Conservation (phyloP, 495 filamentous ascomycete species). For the Penicillium diatomitis region DNA sequence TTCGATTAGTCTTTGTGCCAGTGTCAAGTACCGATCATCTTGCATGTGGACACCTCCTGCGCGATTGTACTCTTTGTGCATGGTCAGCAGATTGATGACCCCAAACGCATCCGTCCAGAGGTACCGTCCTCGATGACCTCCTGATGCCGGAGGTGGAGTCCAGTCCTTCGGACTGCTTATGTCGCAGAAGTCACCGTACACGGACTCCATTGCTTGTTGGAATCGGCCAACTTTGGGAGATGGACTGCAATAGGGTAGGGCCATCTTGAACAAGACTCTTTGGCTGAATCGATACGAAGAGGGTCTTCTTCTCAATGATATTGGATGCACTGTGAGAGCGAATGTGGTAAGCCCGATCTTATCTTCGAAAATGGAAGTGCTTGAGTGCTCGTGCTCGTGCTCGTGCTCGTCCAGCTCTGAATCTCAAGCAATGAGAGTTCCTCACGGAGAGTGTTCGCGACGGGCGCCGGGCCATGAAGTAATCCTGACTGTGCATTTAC, state of each 20-base stretch:
- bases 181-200: conserved; percentile 29
- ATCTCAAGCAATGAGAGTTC: neutral
- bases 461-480: conserved; percentile 19
- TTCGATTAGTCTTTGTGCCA: conserved; percentile 42
- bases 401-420: too few species aligned
- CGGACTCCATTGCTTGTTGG: conserved; percentile 28
- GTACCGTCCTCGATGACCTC: conserved; percentile 58
- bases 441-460: conserved; percentile 1
- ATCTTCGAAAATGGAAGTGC: too few species aligned
- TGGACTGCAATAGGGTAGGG: conserved; percentile 13
- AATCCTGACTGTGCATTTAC: conserved; percentile 23
- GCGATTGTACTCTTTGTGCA: conserved; percentile 33
- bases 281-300: neutral
- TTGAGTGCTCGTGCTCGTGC: too few species aligned
- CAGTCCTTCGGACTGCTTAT: conserved; percentile 25
- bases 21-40: conserved; percentile 37
- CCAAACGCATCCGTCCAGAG: conserved; percentile 64
- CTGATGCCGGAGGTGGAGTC: conserved; percentile 41
- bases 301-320: neutral
- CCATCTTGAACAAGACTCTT: conserved; percentile 11
- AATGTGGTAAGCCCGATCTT: neutral
- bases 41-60: neutral
- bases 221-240: conserved; percentile 27
- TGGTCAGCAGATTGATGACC: conserved; percentile 57
- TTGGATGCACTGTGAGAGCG: neutral